Percentiles rank a stretch among this genome's conserved stretches.
These are phyloP conservation scores for Blastocystis sp. DNA, from an alignment of 352 stramenopile species.

Conservation along the genomic window DNA sequence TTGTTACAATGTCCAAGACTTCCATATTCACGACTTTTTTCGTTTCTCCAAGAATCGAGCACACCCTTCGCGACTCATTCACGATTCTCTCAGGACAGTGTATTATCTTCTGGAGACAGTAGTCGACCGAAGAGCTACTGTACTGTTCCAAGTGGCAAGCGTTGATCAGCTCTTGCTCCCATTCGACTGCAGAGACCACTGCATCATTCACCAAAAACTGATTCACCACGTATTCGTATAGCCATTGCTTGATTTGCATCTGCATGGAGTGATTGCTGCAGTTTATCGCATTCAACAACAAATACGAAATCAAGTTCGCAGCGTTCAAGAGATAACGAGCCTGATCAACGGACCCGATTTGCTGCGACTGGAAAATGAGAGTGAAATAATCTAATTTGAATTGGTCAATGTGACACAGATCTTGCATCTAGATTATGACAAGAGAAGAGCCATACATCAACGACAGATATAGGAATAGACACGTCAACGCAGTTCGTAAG, in stretches of 20 bases:
- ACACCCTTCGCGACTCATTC: background rate
- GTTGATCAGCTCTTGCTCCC: background rate
- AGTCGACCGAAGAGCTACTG: background rate
- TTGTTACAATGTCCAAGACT: background rate
- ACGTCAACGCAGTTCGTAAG: background rate
- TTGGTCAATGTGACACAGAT: background rate
- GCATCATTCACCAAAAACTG: background rate
- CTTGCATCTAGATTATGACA: conserved; percentile 2
- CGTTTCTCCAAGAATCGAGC: background rate
- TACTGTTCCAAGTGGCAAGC: background rate
- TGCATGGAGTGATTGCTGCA: background rate
- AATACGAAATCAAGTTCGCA: background rate
- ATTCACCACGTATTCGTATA: background rate
- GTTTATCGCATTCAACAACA: background rate
- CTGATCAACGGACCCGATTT: background rate
- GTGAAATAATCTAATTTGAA: background rate
- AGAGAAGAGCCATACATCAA: background rate
- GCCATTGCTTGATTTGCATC: background rate
- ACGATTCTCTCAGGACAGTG: background rate
- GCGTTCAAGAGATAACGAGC: background rate
- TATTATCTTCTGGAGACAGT: background rate
- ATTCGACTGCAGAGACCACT: background rate
- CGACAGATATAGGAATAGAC: background rate
- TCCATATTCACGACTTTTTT: background rate
- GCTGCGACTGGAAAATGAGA: background rate